A percentile compares a stretch with the other conserved stretches of the same genome.
These are phyloP conservation scores for Tinospora cordifolia DNA, from an alignment of 164 flowering plant species.

Conservation along the genomic window DNA sequence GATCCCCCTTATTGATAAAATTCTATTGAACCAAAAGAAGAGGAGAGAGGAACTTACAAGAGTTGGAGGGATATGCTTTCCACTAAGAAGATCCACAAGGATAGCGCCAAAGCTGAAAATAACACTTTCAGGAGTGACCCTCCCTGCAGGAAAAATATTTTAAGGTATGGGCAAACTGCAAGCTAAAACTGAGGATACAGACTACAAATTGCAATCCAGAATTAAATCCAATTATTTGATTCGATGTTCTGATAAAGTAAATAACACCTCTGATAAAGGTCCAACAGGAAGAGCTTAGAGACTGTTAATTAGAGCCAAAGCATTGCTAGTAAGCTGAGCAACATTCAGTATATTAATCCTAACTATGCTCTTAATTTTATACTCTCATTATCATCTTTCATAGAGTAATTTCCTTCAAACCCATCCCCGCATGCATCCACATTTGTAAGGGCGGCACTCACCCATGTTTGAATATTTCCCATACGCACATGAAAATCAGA, in stretches of 20 bases:
- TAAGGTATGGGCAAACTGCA: no score
- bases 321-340: constrained; percentile 24
- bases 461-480: constrained; percentile 61
- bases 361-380: constrained; percentile 15
- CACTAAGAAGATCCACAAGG: constrained; percentile 51
- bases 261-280: no score
- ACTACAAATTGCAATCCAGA: no score
- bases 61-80: constrained; percentile 65
- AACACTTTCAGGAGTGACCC: constrained; percentile 28
- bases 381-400: constrained; percentile 10
- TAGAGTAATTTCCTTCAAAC: constrained; percentile 30
- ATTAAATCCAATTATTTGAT: no score
- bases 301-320: constrained; percentile 17
- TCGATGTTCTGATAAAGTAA: no score
- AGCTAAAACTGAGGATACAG: no score
- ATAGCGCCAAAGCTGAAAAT: constrained; percentile 26
- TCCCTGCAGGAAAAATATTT: constrained; percentile 19
- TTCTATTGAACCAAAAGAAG: no score
- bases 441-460: constrained; percentile 67
- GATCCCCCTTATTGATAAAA: no score
- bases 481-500: constrained; percentile 25
- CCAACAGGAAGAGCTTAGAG: not conserved
- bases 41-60: constrained; percentile 14
- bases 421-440: constrained; percentile 60
- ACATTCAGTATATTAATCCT: constrained; percentile 7